phyloP scores from a whole-genome alignment of 495 filamentous ascomycete genomes.

The Neurospora tetraspora region DNA sequence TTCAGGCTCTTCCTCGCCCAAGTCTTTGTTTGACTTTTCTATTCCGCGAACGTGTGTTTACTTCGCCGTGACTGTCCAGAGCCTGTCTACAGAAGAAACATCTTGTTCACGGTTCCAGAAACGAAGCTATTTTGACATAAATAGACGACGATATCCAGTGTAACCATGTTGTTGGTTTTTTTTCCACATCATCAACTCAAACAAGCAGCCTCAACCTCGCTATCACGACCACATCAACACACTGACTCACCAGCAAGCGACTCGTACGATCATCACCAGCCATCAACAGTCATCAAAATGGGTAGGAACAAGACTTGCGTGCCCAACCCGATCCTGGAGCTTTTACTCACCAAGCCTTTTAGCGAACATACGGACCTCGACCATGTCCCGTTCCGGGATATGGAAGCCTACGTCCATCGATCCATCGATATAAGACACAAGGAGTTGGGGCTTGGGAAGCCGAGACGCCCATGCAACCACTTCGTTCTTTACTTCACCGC shows the following conservation, averaged over 20 bases:
- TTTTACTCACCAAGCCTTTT: not conserved
- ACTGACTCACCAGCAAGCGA: not conserved
- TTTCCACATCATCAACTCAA: not conserved
- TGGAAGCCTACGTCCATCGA: not conserved
- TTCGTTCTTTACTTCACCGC: not conserved
- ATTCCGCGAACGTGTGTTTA: not conserved
- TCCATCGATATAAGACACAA: not conserved
- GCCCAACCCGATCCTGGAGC: not conserved
- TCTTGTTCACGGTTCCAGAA: not conserved
- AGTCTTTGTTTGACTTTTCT: not conserved
- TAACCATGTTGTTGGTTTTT: not conserved
- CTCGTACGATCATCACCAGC: not conserved
- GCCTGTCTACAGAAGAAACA: not conserved
- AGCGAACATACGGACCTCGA: not conserved
- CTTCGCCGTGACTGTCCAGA: not conserved
- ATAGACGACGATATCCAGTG: not conserved
- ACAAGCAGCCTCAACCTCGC: not conserved
- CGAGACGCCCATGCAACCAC: not conserved
- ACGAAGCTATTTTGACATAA: not conserved
- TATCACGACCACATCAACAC: not conserved
- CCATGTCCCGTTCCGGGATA: not conserved
- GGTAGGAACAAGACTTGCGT: not conserved
- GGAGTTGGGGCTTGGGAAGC: not conserved
- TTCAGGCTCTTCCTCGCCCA: not conserved
- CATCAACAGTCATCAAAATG: not conserved